These are phyloP conservation scores for Volvox carteri DNA, from an alignment of 163 green algal species.

Conservation along the genomic window DNA sequence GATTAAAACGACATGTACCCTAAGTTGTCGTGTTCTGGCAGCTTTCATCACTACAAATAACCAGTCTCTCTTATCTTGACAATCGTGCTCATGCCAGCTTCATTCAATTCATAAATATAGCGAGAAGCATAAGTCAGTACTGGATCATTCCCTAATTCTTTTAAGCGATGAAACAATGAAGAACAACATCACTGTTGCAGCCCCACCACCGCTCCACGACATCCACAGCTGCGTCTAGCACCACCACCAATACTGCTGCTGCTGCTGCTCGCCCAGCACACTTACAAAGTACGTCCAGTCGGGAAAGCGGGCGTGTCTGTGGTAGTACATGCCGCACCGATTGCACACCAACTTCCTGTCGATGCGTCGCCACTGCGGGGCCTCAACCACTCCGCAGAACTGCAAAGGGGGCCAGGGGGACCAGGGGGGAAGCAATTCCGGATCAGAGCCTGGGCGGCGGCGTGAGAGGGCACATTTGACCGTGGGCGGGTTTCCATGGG, in stretches of 20 bases:
- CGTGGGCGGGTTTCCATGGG: no score
- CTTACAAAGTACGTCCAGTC: slow-evolving; percentile 51
- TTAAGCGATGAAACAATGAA: neutral
- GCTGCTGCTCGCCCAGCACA: neutral
- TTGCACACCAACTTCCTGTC: slow-evolving; percentile 57
- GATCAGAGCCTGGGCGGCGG: no score
- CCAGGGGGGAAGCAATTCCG: no score
- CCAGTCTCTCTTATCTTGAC: no score
- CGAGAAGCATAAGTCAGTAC: neutral
- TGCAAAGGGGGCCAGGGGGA: no score
- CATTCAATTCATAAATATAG: neutral
- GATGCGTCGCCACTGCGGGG: slow-evolving; percentile 52
- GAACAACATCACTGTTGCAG: neutral
- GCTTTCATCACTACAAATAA: no score
- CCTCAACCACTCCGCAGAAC: slow-evolving; percentile 48
- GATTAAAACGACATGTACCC: no score
- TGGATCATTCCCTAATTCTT: neutral
- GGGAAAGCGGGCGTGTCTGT: slow-evolving; percentile 44
- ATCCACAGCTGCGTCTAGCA: neutral
- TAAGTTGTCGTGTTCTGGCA: no score
- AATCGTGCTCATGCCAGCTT: no score
- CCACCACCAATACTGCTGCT: neutral
- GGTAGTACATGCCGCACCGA: slow-evolving; percentile 57
- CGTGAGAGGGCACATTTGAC: no score
- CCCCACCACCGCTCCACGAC: neutral